Base-by-base conservation (phyloP, 225 moss, liverwort and hornwort genomes). In the Sphagnum tenellum region DNA sequence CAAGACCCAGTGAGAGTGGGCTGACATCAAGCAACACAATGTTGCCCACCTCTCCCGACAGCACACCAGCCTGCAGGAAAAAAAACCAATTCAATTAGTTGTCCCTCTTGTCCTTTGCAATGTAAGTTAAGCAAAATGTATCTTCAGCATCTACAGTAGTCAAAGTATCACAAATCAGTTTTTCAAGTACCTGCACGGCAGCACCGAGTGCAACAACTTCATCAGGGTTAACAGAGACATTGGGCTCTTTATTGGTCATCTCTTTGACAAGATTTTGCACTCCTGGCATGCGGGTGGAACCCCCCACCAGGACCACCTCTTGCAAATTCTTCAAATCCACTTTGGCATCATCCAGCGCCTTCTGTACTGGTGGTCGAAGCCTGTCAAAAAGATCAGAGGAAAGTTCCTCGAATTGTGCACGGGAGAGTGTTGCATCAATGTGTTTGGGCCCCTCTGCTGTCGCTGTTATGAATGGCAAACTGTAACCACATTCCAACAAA, bases 371-470 rank as follows among this genome's bases (percentile, higher is more conserved):
- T 47, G 29, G 29, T 53, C 44, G 48, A 13, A 9, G 91, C 94
- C 89, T 91, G 78, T 94, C 94, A 4, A 94, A 79, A 63, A 94
- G 82, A 74, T 94, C 94, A 7, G 94, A 94, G 76, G 91, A 94
- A 6, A 95, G 70, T 66, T 92, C 91, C 77, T 95, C 94, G 67
- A 91, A 95, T 62, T 89, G 89, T 7, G 89, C 86, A 52, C 94
- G 82, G 45, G 91, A 75, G 9, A 95, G 75, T 29, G 55, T 89
- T 4, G 88, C 70, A 46, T 95, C 89, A 49, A 95, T 91, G 50
- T 95, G 94, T 76, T 91, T 92, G 3, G 94, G 91, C 67, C 91
- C 94, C 45, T 91, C 91, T 29, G 91, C 89, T 14, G 88, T 91
- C 3, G 94, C 91, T 50, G 94, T 95, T 62, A 95, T 77, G 64